Evolutionary conservation across 2,329 filamentous ascomycete species (phyloP).

Genomic region (Colletotrichum sp.): DNA sequence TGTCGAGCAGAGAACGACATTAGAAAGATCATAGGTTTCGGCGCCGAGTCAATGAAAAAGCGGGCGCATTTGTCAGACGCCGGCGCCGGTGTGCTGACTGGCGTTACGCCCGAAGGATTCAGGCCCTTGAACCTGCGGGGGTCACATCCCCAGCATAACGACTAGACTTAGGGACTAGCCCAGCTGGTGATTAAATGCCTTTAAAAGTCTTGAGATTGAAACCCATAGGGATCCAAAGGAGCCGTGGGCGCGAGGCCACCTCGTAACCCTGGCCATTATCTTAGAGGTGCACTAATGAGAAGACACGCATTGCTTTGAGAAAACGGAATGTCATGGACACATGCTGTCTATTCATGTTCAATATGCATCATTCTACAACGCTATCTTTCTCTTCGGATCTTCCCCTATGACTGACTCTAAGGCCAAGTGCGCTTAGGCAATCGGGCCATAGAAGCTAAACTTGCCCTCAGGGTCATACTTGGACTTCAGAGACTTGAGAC

Average conservation of each 20-base stretch:
- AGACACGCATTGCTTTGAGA: background rate
- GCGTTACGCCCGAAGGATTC: background rate
- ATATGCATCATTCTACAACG: background rate
- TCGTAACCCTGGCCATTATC: background rate
- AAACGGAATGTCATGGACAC: background rate
- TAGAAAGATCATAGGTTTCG: background rate
- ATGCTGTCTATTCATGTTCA: background rate
- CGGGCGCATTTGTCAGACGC: background rate
- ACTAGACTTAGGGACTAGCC: background rate
- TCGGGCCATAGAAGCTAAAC: constrained; percentile 51
- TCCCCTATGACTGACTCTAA: background rate
- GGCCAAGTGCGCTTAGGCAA: constrained; percentile 17
- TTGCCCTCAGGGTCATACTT: constrained; percentile 51
- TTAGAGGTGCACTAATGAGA: background rate
- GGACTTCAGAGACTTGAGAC: constrained; percentile 49
- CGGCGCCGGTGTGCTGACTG: background rate
- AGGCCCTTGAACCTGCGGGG: background rate
- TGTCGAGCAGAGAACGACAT: background rate
- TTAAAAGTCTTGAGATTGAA: background rate
- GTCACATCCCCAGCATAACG: background rate
- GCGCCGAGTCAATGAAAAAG: background rate
- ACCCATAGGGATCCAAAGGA: background rate
- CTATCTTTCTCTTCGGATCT: background rate
- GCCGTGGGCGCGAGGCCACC: background rate
- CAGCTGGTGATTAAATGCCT: background rate